Evolutionary conservation across 2,329 filamentous ascomycete genomes (phyloP), one percentile per base, ranked within the genome.

Genomic region (Claviceps maximensis): DNA sequence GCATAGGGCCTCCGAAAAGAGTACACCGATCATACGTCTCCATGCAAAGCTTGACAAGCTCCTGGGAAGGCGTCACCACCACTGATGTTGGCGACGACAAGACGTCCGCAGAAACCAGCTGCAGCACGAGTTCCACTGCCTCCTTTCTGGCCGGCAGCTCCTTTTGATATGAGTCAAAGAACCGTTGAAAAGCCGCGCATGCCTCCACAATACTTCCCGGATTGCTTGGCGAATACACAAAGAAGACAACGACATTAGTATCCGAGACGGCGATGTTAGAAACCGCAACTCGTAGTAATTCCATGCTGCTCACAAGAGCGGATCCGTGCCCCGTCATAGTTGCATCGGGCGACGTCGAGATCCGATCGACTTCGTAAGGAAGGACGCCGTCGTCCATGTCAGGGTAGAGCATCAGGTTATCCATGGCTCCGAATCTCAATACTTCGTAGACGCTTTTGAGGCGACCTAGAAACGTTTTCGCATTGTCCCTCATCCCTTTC

Each of bases 21-120:
- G 77, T 78, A 61, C 86, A 89, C 6, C 87, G 81, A 62, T 89
- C 86, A 60, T 91, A 93, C 2, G 86, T 79, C 65, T 91, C 86
- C 55, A 88, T 74, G 19, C 84, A 86, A 17, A 90, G 71, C 53
- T 72, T 77, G 46, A 73, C 70, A 59, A 86, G 79, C 15, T 83
- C 81, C 5, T 69, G 64, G 0, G 80, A 77, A 2, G 78, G 73
- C 1, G 82, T 77, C n/a, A 86, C 74, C 1, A 83, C 76, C 15
- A 89, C 68, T 2, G 75, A 75, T 1, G 77, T 76, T 4, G 80
- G 72, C 1, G 82, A 84, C 8, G 83, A 80, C 9, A 93, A 67
- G n/a, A 82, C 72, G 53, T 80, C 78, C 17, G 83, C 74, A 0
- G 88, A 84, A 1, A 94, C 70, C 2, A 94, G 74, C 62, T 94